Evolutionary conservation across 139 green algal species (phyloP).

Genomic region (Micractinium conductrix): DNA sequence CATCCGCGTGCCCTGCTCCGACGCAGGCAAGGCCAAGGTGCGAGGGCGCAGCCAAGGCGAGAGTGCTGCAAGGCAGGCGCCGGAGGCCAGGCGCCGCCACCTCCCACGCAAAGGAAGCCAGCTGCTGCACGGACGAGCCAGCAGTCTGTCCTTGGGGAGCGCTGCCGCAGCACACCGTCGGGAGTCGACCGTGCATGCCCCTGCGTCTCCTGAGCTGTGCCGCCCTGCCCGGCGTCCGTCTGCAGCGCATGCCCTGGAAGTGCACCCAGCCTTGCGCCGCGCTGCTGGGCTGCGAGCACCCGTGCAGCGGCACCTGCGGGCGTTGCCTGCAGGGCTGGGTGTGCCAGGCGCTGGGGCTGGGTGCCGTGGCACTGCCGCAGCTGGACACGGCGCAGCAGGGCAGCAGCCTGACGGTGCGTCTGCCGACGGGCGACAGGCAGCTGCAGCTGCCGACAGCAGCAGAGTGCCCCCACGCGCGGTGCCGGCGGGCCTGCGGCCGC

Average conservation of each 20-base stretch:
- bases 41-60: too few species aligned
- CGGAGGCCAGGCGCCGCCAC: too few species aligned
- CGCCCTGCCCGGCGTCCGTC: background rate
- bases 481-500: background rate
- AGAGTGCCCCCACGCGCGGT: background rate
- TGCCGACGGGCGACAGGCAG: background rate
- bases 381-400: background rate
- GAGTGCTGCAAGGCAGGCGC: too few species aligned
- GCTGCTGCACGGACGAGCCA: too few species aligned
- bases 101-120: too few species aligned
- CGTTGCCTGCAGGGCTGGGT: background rate
- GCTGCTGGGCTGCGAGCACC: background rate
- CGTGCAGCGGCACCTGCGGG: background rate
- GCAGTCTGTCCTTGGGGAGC: too few species aligned
- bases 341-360: background rate
- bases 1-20: background rate
- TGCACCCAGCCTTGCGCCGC: background rate
- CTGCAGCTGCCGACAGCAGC: background rate
- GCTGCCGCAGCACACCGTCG: too few species aligned
- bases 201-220: background rate
- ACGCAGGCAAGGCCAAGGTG: background rate
- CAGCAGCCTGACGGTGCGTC: background rate
- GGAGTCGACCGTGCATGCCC: too few species aligned
- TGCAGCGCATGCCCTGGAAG: background rate
- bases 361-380: background rate